These are phyloP conservation scores for Lipomyces anomalus DNA, from an alignment of 805 yeast species.

Conservation along the genomic window DNA sequence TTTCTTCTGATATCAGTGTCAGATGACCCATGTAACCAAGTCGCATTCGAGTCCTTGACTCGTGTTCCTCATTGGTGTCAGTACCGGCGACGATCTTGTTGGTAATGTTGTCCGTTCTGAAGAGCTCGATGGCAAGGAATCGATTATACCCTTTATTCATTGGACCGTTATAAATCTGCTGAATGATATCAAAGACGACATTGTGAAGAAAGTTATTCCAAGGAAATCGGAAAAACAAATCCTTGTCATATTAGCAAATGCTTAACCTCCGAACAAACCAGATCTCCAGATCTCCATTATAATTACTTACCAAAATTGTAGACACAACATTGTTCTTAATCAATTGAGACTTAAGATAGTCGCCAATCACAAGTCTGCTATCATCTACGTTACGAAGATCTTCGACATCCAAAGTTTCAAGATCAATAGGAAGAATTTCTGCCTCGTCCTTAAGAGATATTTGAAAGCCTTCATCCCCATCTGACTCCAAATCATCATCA, in stretches of 20 bases:
- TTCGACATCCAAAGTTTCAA: not conserved
- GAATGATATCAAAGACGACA: constrained; percentile 93
- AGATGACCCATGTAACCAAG: constrained; percentile 97
- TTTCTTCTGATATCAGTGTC: constrained; percentile 89
- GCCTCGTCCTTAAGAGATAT: not conserved
- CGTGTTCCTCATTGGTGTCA: constrained; percentile 51
- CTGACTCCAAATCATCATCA: constrained; percentile 4
- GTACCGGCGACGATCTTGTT: constrained; percentile 59
- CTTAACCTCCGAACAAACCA: not conserved
- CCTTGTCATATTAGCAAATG: too few species aligned
- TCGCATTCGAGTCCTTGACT: constrained; percentile 55
- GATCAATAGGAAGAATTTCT: not conserved
- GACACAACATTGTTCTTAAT: constrained; percentile 46
- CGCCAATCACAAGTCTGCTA: constrained; percentile 68
- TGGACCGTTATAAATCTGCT: constrained; percentile 86
- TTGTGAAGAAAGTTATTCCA: constrained; percentile 98
- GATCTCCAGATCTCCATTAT: too few species aligned
- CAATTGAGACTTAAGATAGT: constrained; percentile 72
- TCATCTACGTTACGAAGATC: constrained; percentile 1
- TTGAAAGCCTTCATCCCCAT: constrained; percentile 1
- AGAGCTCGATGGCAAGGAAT: constrained; percentile 63
- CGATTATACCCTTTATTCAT: constrained; percentile 81
- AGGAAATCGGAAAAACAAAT: constrained; percentile 76
- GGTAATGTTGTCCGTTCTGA: constrained; percentile 58
- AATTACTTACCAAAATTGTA: constrained; percentile 17